Evolutionary conservation across 169 alveolate genomes (phyloP), one percentile per base, ranked within the genome.

Genomic region (Plasmodium falciparum): DNA sequence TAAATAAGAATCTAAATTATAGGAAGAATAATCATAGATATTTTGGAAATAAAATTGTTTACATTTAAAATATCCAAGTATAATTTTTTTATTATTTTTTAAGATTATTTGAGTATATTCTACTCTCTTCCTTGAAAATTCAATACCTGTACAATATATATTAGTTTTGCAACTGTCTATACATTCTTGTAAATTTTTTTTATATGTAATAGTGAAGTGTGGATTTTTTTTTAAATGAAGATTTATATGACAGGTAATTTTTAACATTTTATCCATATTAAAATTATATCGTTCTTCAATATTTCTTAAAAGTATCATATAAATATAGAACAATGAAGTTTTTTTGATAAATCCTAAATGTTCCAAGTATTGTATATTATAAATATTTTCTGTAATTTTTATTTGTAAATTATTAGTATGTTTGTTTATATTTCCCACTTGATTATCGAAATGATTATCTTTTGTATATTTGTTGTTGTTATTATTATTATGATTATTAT

Each of bases 101-200:
- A 86, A 62, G 52, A 86, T 59, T 45, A 61, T 43, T 45, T 86
- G 88, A 24, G 74, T 73, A 43, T 86, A 86, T 59, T 65, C 83
- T 62, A 67, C 73, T 0, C 59, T 20, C 47, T 71, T 56, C 62
- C 88, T 71, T 29, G 86, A 73, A 62, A 86, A 86, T 72, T 86
- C 88, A 3, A 86, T 47, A 9, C 92, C 92, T n/a, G 88, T 86
- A 73, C 96, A 94, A 78, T 94, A 91, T 22, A 92, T 74, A 73
- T 92, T 94, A 22, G 15, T 58, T 78, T 92, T 94, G 24, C 96
- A 94, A 66, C 56, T 61, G 33, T 92, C 78, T 54, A 94, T 58
- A 52, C 96, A 94, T 7, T 93, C 26, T 26, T 56, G 29, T 50
- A 94, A 69, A 71, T 92, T 89, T 20, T 69, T 88, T 66, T 73